phyloP scores from a whole-genome alignment of 805 yeast species.

The Hanseniaspora thailandica region DNA sequence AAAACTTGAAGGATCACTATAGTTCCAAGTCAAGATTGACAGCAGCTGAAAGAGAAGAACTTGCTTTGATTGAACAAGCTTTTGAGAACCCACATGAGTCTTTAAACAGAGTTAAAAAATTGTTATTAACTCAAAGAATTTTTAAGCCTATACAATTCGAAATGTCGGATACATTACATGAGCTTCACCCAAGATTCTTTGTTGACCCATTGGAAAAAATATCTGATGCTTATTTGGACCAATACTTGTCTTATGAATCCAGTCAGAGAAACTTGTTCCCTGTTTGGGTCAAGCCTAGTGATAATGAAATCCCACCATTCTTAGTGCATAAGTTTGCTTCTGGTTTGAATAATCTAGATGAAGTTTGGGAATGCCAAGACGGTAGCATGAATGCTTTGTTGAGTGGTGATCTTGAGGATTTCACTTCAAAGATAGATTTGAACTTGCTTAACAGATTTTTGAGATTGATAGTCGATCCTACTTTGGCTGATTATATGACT shows the following conservation, averaged over 20 bases:
- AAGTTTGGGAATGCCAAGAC: constrained; percentile 65
- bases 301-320: constrained; percentile 83
- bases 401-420: constrained; percentile 57
- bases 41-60: constrained; percentile 79
- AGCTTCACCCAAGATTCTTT: constrained; percentile 72
- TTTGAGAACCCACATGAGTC: constrained; percentile 95
- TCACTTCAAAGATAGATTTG: constrained; percentile 79
- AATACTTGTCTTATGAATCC: constrained; percentile 91
- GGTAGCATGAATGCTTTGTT: constrained; percentile 77
- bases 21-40: constrained; percentile 66
- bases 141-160: constrained; percentile 80
- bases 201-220: constrained; percentile 89
- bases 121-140: constrained; percentile 73
- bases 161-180: constrained; percentile 83
- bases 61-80: constrained; percentile 88
- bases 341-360: constrained; percentile 66
- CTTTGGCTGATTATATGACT: constrained; percentile 87
- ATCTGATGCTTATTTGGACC: constrained; percentile 91
- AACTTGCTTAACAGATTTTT: constrained; percentile 73
- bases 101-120: constrained; percentile 69
- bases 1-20: constrained; percentile 70
- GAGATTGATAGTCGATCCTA: constrained; percentile 72
- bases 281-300: constrained; percentile 91
- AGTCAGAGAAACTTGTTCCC: constrained; percentile 82
- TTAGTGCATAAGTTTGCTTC: constrained; percentile 89